Conservation (phyloP, 306 rosid species). For the Dalbergia oliveri region DNA sequence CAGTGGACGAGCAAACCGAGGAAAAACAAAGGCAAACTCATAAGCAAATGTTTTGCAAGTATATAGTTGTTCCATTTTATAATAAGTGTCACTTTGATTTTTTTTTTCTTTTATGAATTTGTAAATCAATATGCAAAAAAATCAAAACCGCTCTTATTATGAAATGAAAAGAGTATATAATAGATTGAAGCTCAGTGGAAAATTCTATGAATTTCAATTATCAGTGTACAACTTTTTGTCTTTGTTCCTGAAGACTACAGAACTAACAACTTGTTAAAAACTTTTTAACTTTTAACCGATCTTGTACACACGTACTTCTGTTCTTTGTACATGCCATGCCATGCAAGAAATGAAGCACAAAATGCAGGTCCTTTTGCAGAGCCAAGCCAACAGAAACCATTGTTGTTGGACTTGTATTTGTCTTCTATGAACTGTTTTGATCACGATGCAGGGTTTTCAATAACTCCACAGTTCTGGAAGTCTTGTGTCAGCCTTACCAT, state of each 20-base stretch:
- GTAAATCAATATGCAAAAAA: no score
- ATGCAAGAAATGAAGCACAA: slow-evolving; percentile 31
- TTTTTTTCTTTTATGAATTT: no score
- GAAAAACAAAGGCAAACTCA: not conserved
- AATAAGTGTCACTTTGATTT: no score
- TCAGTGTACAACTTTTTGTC: slow-evolving; percentile 37
- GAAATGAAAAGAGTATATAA: not conserved
- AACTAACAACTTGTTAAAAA: slow-evolving; percentile 25
- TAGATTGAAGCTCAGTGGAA: not conserved
- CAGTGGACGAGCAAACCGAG: not conserved
- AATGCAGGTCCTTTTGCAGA: not conserved
- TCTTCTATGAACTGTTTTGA: slow-evolving; percentile 27
- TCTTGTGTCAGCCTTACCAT: not conserved
- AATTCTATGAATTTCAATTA: slow-evolving; percentile 27
- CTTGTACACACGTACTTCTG: slow-evolving; percentile 16
- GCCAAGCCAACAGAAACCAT: no score
- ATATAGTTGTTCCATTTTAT: no score
- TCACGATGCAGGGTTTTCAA: slow-evolving; percentile 10
- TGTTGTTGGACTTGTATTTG: not conserved
- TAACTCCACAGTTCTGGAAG: not conserved
- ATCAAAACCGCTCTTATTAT: no score
- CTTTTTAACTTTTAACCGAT: not conserved
- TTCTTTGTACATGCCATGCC: slow-evolving; percentile 41
- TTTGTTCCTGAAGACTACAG: slow-evolving; percentile 28
- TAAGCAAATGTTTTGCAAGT: not conserved